A percentile compares a stretch with the other conserved stretches of the same genome.
Conservation (phyloP, 177 flowering plant genomes). For the Vitis hybrid region DNA sequence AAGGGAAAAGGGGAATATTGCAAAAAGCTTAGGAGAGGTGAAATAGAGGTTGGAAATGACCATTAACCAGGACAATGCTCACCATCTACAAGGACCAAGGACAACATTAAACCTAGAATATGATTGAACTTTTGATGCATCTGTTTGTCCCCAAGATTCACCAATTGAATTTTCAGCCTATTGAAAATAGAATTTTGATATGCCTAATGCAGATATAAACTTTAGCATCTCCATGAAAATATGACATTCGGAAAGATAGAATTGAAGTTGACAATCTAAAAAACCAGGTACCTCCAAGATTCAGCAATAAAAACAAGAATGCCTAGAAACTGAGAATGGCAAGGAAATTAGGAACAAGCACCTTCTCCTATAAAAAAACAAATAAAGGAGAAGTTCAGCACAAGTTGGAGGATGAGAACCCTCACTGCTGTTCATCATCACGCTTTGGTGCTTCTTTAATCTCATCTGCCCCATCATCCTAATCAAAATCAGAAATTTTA, state of each 20-base stretch:
- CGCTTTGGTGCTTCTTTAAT: slow-evolving; percentile 31
- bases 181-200: neutral
- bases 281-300: slow-evolving; percentile 10
- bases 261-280: slow-evolving; percentile 1
- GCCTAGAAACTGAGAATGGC: slow-evolving; percentile 12
- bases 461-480: slow-evolving; percentile 42
- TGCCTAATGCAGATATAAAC: neutral
- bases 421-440: slow-evolving; percentile 21
- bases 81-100: too few species aligned
- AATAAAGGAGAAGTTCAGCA: slow-evolving; percentile 28
- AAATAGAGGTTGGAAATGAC: too few species aligned
- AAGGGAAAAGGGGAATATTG: too few species aligned
- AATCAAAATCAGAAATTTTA: slow-evolving; percentile 4
- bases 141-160: neutral
- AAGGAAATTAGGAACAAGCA: slow-evolving; percentile 13
- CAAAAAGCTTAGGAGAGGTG: too few species aligned
- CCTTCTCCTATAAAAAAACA: slow-evolving; percentile 38
- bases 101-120: too few species aligned
- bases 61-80: too few species aligned
- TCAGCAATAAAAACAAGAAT: slow-evolving; percentile 22
- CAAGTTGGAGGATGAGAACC: neutral
- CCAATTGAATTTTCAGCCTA: too few species aligned
- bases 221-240: neutral
- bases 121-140: too few species aligned
- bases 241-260: neutral